These are phyloP conservation scores for Pinus tabuliformis DNA, from an alignment of 75 land plant species.

Conservation along the genomic window DNA sequence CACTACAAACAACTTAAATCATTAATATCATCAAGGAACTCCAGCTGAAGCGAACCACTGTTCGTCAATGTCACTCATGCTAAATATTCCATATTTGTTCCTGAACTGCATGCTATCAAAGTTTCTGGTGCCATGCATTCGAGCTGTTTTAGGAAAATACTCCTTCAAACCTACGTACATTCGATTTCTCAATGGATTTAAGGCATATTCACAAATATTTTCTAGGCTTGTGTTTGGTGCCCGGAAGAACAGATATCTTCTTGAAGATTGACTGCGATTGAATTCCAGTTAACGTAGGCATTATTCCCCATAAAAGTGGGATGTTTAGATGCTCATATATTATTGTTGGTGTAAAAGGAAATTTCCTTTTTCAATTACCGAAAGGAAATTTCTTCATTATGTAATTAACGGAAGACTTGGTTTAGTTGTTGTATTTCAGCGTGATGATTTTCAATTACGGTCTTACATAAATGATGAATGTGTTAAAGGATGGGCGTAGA, in stretches of 20 bases:
- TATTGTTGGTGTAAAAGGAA: not conserved
- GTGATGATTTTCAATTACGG: not conserved
- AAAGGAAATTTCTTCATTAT: not conserved
- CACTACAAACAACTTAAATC: too few relatives aligned
- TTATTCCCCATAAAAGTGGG: too few relatives aligned
- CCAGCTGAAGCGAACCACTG: too few relatives aligned
- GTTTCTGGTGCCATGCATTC: slow-evolving; percentile 81
- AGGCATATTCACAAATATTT: slow-evolving; percentile 94
- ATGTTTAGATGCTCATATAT: not conserved
- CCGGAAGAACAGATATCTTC: slow-evolving; percentile 68
- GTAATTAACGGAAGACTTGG: not conserved
- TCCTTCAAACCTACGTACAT: slow-evolving; percentile 82
- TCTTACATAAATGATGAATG: not conserved
- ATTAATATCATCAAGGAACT: too few relatives aligned
- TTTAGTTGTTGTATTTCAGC: not conserved
- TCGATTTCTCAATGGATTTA: slow-evolving; percentile 92
- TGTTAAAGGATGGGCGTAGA: not conserved
- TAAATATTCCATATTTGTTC: too few relatives aligned
- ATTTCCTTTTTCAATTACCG: not conserved
- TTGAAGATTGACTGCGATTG: slow-evolving; percentile 64
- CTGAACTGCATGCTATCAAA: too few relatives aligned
- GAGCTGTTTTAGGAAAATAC: slow-evolving; percentile 49
- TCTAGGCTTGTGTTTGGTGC: slow-evolving; percentile 85
- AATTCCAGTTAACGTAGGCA: not conserved
- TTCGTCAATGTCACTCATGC: too few relatives aligned